Evolutionary conservation across 305 asterid species (phyloP), one percentile per base, ranked within the genome.

Genomic region (Fraxinus platypoda): DNA sequence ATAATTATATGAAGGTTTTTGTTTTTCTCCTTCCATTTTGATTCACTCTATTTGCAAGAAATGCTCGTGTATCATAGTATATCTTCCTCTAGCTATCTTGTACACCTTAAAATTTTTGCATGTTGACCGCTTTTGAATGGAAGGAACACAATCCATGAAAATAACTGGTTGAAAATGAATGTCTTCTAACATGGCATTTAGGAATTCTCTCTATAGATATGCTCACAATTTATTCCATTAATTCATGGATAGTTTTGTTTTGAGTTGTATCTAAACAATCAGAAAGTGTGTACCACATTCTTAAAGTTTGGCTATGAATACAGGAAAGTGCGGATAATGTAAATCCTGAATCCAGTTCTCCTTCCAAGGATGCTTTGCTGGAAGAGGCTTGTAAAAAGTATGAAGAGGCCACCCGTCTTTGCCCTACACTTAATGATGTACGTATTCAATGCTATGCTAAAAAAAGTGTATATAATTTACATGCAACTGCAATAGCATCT

Each of bases 301-400:
- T 54, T 33, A 43, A 78, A 62, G 11, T 75, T 83, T 84, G 77
- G 77, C 34, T 76, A 76, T 80, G 78, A 87, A 46, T 90, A 91
- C 97, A 96, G 99, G 99, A 96, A 91, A 96, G 99, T 91, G 99
- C 99, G 68, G 99, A 96, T 88, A 96, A 96, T 84, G 93, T 96
- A 72, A 90, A 85, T 88, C 92, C 97, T 74, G 98, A 93, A 80
- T 90, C 99, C 49, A 88, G 88, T 85, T 92, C 98, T 86, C 93
- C 95, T 84, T 94, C 98, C 68, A 96, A 94, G 91, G 99, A 96
- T 84, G 93, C 93, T 82, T 89, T 96, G 91, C 98, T 96, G 77
- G 98, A 94, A 89, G 98, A 94, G 92, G 99, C 99, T 38, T 96
- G 98, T 84, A 91, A 85, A 86, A 96, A 96, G 88, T 96, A 96